A percentile compares a stretch with the other conserved stretches of the same genome.
These are phyloP conservation scores for Amanita brunnescens DNA, from an alignment of 768 basidiomycete species.

Conservation along the genomic window DNA sequence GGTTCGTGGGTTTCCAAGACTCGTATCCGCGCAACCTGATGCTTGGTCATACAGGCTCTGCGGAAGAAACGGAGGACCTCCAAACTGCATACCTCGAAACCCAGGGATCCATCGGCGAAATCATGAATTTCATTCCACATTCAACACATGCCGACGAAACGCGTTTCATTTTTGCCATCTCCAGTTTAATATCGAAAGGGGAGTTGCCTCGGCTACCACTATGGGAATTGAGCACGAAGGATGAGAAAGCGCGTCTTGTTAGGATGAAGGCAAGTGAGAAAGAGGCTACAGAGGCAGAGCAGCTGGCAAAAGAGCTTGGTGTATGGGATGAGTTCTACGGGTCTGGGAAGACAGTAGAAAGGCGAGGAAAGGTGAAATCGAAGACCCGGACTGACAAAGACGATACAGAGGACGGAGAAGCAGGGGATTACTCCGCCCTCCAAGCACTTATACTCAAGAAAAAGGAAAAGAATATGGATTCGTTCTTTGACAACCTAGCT, in stretches of 20 bases:
- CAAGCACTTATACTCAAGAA: slow-evolving; percentile 78
- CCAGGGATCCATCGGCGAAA: slow-evolving; percentile 66
- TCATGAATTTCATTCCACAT: slow-evolving; percentile 84
- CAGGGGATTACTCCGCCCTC: slow-evolving; percentile 57
- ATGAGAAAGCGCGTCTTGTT: slow-evolving; percentile 69
- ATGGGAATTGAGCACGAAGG: slow-evolving; percentile 69
- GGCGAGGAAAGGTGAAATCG: slow-evolving; percentile 45
- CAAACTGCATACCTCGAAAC: slow-evolving; percentile 63
- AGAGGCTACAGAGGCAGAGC: slow-evolving; percentile 81
- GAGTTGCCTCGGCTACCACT: slow-evolving; percentile 43
- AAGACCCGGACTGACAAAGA: slow-evolving; percentile 38
- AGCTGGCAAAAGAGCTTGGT: slow-evolving; percentile 76
- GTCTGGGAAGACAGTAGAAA: slow-evolving; percentile 54
- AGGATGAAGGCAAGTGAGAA: slow-evolving; percentile 67
- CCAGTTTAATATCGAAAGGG: slow-evolving; percentile 53
- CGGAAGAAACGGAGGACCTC: slow-evolving; percentile 78
- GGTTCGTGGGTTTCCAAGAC: slow-evolving; percentile 34
- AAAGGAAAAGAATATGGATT: slow-evolving; percentile 53
- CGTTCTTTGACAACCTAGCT: slow-evolving; percentile 69
- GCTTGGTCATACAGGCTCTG: slow-evolving; percentile 49
- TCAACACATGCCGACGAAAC: slow-evolving; percentile 78
- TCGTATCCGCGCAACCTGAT: not conserved
- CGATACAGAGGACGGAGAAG: slow-evolving; percentile 27
- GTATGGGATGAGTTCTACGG: slow-evolving; percentile 95
- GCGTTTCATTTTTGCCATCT: slow-evolving; percentile 67